These are phyloP conservation scores for Colletotrichum shisoi DNA, from an alignment of 2,329 filamentous ascomycete species.

Conservation along the genomic window DNA sequence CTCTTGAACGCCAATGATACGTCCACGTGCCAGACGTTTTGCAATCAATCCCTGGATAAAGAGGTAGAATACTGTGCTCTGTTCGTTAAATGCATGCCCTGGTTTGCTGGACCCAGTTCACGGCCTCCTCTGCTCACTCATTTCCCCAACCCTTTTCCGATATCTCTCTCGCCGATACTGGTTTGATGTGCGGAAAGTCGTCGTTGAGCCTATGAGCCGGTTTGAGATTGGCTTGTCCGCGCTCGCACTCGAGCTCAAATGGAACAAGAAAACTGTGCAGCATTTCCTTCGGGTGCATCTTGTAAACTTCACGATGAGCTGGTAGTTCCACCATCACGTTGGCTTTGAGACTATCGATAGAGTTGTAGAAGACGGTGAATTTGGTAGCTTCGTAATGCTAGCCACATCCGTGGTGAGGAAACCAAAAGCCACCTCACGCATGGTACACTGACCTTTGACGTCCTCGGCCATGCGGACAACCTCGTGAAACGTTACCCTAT, in stretches of 20 bases:
- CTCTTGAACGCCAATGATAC: too few relatives aligned
- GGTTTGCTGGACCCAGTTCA: too few relatives aligned
- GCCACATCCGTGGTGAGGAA: not conserved
- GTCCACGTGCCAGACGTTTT: too few relatives aligned
- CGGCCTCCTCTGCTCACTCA: not conserved
- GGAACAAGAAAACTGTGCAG: not conserved
- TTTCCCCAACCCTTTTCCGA: not conserved
- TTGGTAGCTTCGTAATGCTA: not conserved
- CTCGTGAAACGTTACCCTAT: conserved; percentile 55
- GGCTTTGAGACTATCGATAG: not conserved
- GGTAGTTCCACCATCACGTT: not conserved
- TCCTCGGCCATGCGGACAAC: conserved; percentile 48
- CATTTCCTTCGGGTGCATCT: conserved; percentile 40
- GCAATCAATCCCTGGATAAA: too few relatives aligned
- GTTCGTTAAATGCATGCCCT: too few relatives aligned
- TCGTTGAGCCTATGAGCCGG: not conserved
- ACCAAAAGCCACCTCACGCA: too few relatives aligned
- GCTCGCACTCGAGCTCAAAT: not conserved
- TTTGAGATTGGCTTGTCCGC: conserved; percentile 5
- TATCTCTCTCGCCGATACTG: not conserved
- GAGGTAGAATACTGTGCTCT: too few relatives aligned
- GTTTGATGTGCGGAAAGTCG: not conserved
- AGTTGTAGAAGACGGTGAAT: conserved; percentile 2
- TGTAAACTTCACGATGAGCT: conserved; percentile 30
- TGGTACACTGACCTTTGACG: not conserved